phyloP scores from a whole-genome alignment of 2,329 filamentous ascomycete genomes.

The Cercospora brassicicola region DNA sequence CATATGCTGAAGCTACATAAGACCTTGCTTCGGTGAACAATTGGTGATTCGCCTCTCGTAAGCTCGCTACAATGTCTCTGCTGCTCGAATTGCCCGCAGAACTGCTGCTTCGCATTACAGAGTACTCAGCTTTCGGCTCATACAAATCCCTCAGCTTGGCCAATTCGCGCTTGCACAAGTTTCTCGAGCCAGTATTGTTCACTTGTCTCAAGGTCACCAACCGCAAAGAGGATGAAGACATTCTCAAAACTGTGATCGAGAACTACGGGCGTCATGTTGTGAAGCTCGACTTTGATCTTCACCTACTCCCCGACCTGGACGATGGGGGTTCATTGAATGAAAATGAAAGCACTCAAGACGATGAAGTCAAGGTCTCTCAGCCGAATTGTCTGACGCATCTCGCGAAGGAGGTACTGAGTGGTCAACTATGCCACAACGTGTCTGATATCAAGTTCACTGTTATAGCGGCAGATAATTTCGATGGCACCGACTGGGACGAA shows the following conservation, averaged over 20 bases:
- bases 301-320: background rate
- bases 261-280: constrained; percentile 10
- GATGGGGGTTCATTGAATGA: background rate
- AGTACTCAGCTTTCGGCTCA: background rate
- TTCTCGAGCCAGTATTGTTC: constrained; percentile 9
- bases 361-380: background rate
- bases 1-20: background rate
- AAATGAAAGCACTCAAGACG: background rate
- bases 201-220: constrained; percentile 3
- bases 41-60: too few relatives aligned
- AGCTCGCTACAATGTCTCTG: background rate
- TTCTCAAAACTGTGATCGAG: background rate
- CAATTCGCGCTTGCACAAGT: constrained; percentile 5
- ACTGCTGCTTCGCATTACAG: constrained; percentile 8
- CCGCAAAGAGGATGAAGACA: background rate
- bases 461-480: constrained; percentile 3
- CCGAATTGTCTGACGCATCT: background rate
- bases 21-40: background rate
- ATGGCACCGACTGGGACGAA: background rate
- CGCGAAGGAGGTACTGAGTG: background rate
- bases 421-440: constrained; percentile 2
- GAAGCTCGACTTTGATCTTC: constrained; percentile 6
- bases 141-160: background rate
- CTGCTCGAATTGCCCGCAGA: constrained; percentile 2
- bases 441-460: background rate